Evolutionary conservation across 441 rosid genomes (phyloP), one percentile per base, ranked within the genome.

Genomic region (Croton setiger): DNA sequence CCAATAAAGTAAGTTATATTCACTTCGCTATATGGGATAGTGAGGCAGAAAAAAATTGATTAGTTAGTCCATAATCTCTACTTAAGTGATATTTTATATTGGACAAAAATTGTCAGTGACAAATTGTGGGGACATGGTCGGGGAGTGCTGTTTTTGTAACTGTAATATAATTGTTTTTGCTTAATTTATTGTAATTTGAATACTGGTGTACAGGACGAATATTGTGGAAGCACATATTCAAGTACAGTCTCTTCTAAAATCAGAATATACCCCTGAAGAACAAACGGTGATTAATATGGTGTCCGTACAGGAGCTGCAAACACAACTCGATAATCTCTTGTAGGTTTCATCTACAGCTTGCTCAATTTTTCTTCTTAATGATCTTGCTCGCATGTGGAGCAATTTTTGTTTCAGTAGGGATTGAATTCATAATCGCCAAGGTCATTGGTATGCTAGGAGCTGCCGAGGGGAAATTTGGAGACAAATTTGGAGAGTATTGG

Each of bases 211-310:
- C 88, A 95, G 99, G 92, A 92, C 97, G 67, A 92, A 95, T 76
- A 92, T 92, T 44, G 86, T 92, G 66, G 99, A 95, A 84, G 99
- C 99, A 60, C 97, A 95, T 83, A 60, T 83, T 31, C 98, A 95
- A 78, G 83, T 95, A 33, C 87, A 82, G 65, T 74, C 89, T 17
- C 84, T 95, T 69, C 71, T 95, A 21, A 87, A 78, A 78, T 77
- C 81, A 0, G 99, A 95, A 80, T 95, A 95, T 77, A 80, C 92
- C 10, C 68, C 81, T 0, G 91, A 90, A 81, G 98, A 95, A 56
- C 87, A 85, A 78, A 78, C 75, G 80, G 75, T 72, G 65, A 87
- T 92, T 41, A 82, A 82, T 70, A 84, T 90, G 96, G 81, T 83
- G 11, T 67, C 91, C 54, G 78, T 87, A 33, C 78, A 75, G 4